Evolutionary conservation across 495 filamentous ascomycete species (phyloP), one percentile per base, ranked within the genome.

Genomic region (Cudoniella acicularis): DNA sequence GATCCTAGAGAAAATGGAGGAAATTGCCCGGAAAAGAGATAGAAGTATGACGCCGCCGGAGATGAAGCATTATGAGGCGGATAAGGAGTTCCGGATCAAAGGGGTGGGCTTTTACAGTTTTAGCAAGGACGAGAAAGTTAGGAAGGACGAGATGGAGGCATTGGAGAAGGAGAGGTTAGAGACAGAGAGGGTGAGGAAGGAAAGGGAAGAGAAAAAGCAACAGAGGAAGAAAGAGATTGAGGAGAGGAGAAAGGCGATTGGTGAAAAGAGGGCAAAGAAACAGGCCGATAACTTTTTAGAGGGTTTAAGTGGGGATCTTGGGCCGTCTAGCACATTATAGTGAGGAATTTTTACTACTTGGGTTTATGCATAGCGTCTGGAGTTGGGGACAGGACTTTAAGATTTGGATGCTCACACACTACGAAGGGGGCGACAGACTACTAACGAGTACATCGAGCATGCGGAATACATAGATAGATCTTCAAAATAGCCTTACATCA

Each of bases 71-170:
- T 98, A 96, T 72, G 87, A 96, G 73, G 90, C 90, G 0, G 81
- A 77, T 57, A 76, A 73, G 54, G 94, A 98, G 78, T 85, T 94
- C 26, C 76, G 94, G 51, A 89, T 83, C 41, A 93, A 92, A 67
- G 95, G 94, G 0, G 87, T 88, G 6, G 95, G 91, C 0, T 98
- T 96, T 69, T 97, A 92, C 69, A 79, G 80, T 27, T 98, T 98
- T 67, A 88, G 85, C 23, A 77, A 73, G 60, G 87, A 96, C 70
- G 83, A 82, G 66, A 83, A 74, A 52, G 73, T 73, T 54, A 75
- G 94, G 54, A 72, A 73, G 61, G 68, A 69, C 70, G 87, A 98
- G 80, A 96, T 98, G 91, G 79, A 80, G 70, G 80, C 77, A 49
- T 69, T 98, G 58, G 78, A 80, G 64, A 70, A 63, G 56, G 84